Conservation (phyloP, 306 rosid species). For the Vigna mungo region DNA sequence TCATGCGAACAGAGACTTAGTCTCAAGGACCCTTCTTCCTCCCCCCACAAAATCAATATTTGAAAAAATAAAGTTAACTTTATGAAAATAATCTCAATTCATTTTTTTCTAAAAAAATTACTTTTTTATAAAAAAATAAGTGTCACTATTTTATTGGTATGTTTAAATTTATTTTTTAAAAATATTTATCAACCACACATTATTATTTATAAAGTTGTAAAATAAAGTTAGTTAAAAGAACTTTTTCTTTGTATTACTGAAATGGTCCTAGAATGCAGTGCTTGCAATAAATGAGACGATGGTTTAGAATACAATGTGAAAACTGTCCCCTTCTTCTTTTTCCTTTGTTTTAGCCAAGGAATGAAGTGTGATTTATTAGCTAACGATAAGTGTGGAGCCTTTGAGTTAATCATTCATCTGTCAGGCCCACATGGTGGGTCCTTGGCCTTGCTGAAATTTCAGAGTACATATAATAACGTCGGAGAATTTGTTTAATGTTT, state of each 20-base stretch:
- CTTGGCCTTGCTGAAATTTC: background rate
- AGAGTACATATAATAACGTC: background rate
- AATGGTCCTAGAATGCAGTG: background rate
- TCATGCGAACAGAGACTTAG: too few relatives aligned
- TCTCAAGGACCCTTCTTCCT: background rate
- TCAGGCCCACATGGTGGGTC: conserved; percentile 7
- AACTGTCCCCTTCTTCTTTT: background rate
- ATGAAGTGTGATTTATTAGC: background rate
- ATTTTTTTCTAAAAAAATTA: background rate
- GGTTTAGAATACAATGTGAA: background rate
- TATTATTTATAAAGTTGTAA: too few relatives aligned
- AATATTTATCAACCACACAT: too few relatives aligned
- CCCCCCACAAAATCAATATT: background rate
- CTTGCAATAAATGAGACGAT: background rate
- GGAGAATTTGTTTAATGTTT: background rate
- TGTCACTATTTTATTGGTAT: too few relatives aligned
- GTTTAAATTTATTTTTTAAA: too few relatives aligned
- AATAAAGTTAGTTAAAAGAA: too few relatives aligned
- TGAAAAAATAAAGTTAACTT: background rate
- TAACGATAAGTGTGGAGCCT: background rate
- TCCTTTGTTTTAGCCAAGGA: background rate
- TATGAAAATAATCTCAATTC: background rate
- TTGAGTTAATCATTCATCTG: background rate
- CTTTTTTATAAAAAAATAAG: too few relatives aligned
- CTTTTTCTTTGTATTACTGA: too few relatives aligned